phyloP scores from a whole-genome alignment of 441 rosid species.

The California macrophylla region DNA sequence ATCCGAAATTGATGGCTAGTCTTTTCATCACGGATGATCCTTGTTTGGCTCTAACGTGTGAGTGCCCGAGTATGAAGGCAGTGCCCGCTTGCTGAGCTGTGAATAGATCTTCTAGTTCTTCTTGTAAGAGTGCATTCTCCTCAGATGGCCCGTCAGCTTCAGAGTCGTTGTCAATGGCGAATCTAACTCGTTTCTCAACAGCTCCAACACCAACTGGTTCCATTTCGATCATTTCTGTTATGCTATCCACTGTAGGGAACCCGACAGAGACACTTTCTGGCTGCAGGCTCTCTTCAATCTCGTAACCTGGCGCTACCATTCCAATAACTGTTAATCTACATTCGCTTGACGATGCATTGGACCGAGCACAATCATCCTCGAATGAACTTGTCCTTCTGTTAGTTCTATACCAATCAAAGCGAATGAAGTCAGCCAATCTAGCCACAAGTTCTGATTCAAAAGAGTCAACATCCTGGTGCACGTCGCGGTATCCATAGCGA shows the following conservation, averaged over 20 bases:
- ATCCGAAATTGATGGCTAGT: slow-evolving; percentile 66
- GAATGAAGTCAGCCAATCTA: slow-evolving; percentile 65
- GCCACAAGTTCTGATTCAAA: slow-evolving; percentile 78
- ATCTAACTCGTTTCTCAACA: slow-evolving; percentile 52
- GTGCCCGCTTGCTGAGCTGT: slow-evolving; percentile 70
- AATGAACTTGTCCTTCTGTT: slow-evolving; percentile 15
- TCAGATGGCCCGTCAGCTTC: slow-evolving; percentile 25
- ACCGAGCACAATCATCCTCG: slow-evolving; percentile 38
- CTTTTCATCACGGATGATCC: slow-evolving; percentile 75
- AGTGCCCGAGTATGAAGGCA: slow-evolving; percentile 86
- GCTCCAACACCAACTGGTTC: slow-evolving; percentile 21
- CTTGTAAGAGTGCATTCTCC: slow-evolving; percentile 30
- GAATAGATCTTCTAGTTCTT: slow-evolving; percentile 61
- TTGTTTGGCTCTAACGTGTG: slow-evolving; percentile 77
- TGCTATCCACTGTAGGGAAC: slow-evolving; percentile 54
- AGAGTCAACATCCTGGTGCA: slow-evolving; percentile 91
- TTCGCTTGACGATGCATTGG: slow-evolving; percentile 61
- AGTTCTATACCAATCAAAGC: slow-evolving; percentile 51
- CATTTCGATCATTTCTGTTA: slow-evolving; percentile 65
- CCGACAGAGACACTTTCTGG: slow-evolving; percentile 66
- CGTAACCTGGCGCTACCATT: slow-evolving; percentile 34
- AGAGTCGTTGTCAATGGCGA: slow-evolving; percentile 45
- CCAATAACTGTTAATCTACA: slow-evolving; percentile 72
- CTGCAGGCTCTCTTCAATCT: slow-evolving; percentile 51
- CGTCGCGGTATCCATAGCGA: slow-evolving; percentile 94